Evolutionary conservation across 129 eudicot species (phyloP).

Genomic region (Pulicaria dysenterica): DNA sequence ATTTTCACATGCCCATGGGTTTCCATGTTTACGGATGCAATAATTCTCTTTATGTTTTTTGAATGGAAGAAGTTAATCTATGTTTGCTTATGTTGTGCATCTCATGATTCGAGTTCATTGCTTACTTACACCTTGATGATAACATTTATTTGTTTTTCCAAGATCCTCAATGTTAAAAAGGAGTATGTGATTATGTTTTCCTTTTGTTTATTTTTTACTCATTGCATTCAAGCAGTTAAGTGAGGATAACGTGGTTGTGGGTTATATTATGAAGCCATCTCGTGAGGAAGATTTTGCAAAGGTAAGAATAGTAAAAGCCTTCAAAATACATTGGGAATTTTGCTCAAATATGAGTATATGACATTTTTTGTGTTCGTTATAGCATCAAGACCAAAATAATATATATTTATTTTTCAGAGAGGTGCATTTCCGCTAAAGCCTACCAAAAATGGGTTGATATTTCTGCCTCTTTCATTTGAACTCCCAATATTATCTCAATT

Average conservation of each 20-base stretch:
- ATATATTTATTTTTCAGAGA: slow-evolving; percentile 60
- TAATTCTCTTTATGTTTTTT: background rate
- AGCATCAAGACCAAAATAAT: slow-evolving; percentile 19
- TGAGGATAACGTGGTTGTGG: slow-evolving; percentile 52
- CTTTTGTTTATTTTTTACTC: slow-evolving; percentile 20
- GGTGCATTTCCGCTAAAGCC: slow-evolving; percentile 84
- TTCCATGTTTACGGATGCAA: background rate
- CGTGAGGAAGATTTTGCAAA: slow-evolving; percentile 95
- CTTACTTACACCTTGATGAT: background rate
- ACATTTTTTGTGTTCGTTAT: background rate
- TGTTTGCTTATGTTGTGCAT: slow-evolving; percentile 8
- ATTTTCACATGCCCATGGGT: slow-evolving; percentile 5
- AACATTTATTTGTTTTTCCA: slow-evolving; percentile 4
- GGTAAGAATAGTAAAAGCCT: slow-evolving; percentile 39
- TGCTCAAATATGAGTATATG: background rate
- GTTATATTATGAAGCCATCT: slow-evolving; percentile 91
- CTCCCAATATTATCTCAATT: slow-evolving; percentile 69
- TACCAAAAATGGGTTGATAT: slow-evolving; percentile 69
- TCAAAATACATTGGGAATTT: background rate
- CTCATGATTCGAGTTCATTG: slow-evolving; percentile 4
- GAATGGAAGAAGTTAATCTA: slow-evolving; percentile 6
- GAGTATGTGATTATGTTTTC: background rate
- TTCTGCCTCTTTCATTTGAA: slow-evolving; percentile 80
- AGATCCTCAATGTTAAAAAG: slow-evolving; percentile 14
- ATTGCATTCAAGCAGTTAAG: slow-evolving; percentile 56